Evolutionary conservation across 2,329 filamentous ascomycete species (phyloP).

Genomic region (Pyricularia grisea): DNA sequence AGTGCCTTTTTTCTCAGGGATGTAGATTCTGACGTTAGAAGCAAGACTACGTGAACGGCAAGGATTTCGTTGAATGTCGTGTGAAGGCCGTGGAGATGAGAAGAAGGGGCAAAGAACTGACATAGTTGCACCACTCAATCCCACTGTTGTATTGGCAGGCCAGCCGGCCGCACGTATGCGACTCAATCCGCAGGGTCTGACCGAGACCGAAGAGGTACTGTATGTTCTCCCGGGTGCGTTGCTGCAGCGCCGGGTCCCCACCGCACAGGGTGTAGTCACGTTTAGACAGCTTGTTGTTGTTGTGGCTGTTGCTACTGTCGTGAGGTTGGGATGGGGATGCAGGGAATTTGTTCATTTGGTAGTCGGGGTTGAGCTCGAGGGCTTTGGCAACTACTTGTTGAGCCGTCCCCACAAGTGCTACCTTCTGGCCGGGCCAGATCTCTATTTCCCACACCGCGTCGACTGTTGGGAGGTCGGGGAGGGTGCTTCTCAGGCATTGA

Average conservation of each 20-base stretch:
- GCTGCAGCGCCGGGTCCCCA: not conserved
- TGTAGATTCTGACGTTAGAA: no score
- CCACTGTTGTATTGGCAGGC: not conserved
- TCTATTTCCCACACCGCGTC: not conserved
- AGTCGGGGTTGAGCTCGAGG: not conserved
- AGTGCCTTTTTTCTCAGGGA: not conserved
- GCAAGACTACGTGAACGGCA: no score
- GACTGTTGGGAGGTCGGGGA: not conserved
- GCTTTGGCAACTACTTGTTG: not conserved
- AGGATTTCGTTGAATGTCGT: no score
- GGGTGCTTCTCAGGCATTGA: not conserved
- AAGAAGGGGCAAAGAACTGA: not conserved
- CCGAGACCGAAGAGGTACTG: not conserved
- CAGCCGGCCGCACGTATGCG: not conserved
- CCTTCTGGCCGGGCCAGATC: not conserved
- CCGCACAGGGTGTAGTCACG: not conserved
- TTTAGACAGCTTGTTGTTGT: not conserved
- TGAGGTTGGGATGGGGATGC: not conserved
- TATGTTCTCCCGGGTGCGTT: not conserved
- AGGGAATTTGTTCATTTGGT: not conserved
- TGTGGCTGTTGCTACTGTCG: no score
- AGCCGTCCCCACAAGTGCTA: not conserved
- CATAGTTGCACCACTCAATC: not conserved
- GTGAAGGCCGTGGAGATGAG: no score
- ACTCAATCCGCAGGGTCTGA: not conserved